Evolutionary conservation across 1,139 yeast species (phyloP).

Genomic region (Debaryomycetaceae sp.): DNA sequence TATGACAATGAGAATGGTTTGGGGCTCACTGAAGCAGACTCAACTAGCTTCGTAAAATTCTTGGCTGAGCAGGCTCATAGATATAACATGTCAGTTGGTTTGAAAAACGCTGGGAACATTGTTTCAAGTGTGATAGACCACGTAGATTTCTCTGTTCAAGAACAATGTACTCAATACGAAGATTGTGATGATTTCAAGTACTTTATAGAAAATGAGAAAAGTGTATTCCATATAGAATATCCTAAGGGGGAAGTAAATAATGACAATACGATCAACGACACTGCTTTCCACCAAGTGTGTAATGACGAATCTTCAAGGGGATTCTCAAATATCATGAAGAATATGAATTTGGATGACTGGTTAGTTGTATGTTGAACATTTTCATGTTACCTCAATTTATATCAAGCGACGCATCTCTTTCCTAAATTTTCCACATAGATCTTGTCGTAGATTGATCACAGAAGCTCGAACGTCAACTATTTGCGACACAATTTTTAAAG

Average conservation of each 20-base stretch:
- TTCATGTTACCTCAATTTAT: not conserved
- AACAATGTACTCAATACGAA: slow-evolving; percentile 17
- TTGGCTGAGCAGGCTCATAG: slow-evolving; percentile 11
- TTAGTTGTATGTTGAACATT: slow-evolving; percentile 4
- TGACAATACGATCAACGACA: slow-evolving; percentile 5
- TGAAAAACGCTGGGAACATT: slow-evolving; percentile 18
- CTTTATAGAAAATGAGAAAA: slow-evolving; percentile 12
- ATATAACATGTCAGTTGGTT: slow-evolving; percentile 12
- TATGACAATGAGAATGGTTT: slow-evolving; percentile 20
- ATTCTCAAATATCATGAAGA: slow-evolving; percentile 18
- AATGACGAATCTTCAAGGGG: slow-evolving; percentile 6
- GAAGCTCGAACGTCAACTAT: no score
- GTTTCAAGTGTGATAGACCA: slow-evolving; percentile 10
- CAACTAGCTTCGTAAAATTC: slow-evolving; percentile 13
- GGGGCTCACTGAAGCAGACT: slow-evolving; percentile 13
- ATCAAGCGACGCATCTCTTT: no score
- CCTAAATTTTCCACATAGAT: no score
- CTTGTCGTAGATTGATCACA: no score
- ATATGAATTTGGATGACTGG: slow-evolving; percentile 17
- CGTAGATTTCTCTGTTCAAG: slow-evolving; percentile 18
- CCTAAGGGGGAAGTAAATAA: slow-evolving; percentile 15
- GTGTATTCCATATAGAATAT: slow-evolving; percentile 19
- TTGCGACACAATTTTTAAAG: no score
- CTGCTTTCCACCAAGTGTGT: slow-evolving; percentile 9
- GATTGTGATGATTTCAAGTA: slow-evolving; percentile 14